Percentiles rank a stretch among this genome's conserved stretches.
These are phyloP conservation scores for Fraxinus quadrangulata DNA, from an alignment of 257 asterid genomes.

Conservation along the genomic window DNA sequence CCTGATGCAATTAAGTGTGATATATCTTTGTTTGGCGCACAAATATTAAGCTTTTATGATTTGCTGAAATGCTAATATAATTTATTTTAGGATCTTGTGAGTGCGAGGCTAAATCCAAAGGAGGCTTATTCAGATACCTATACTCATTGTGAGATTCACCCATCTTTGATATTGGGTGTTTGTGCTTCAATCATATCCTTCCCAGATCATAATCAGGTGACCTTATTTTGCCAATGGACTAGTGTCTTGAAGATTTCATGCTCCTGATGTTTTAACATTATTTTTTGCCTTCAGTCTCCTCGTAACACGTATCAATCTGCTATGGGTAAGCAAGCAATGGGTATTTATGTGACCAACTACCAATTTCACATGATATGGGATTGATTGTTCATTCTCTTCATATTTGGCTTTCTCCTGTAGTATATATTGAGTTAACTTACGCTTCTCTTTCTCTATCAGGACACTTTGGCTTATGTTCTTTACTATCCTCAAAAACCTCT, in stretches of 20 bases:
- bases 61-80: conserved; percentile 30
- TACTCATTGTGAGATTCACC: conserved; percentile 97
- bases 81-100: conserved; percentile 67
- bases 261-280: conserved; percentile 30
- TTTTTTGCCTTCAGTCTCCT: conserved; percentile 70
- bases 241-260: not conserved
- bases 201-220: conserved; percentile 98
- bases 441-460: conserved; percentile 43
- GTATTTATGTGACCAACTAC: conserved; percentile 93
- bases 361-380: conserved; percentile 87
- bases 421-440: conserved; percentile 5
- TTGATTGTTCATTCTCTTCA: conserved; percentile 16
- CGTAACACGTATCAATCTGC: conserved; percentile 99
- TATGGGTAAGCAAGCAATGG: conserved; percentile 99
- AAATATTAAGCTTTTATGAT: conserved; percentile 2
- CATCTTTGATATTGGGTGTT: conserved; percentile 92
- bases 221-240: not conserved
- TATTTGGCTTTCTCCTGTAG: conserved; percentile 8
- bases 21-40: not conserved
- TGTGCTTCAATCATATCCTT: conserved; percentile 98
- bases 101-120: conserved; percentile 64
- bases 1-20: conserved; percentile 5
- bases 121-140: conserved; percentile 92
- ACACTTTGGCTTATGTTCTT: conserved; percentile 91
- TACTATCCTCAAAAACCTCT: conserved; percentile 98